These are phyloP conservation scores for Pistacia integerrima DNA, from an alignment of 345 rosid species.

Conservation along the genomic window DNA sequence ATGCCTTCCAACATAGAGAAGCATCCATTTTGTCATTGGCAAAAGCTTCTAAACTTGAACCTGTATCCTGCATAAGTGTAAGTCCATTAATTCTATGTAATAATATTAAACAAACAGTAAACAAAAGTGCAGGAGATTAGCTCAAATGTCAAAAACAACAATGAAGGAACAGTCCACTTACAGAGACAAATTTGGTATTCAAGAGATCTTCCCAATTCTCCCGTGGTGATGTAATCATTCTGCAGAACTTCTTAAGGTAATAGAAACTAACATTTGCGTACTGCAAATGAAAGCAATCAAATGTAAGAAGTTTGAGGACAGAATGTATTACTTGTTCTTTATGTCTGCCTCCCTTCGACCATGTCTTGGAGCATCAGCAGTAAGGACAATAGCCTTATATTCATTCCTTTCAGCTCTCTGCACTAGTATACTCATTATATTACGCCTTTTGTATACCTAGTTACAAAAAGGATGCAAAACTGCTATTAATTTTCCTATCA, in stretches of 20 bases:
- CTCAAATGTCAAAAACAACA: not conserved
- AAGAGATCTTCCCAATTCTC: conserved; percentile 78
- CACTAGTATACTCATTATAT: conserved; percentile 56
- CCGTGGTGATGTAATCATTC: conserved; percentile 65
- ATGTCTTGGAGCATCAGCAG: conserved; percentile 79
- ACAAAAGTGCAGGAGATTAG: not conserved
- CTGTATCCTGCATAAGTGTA: conserved; percentile 44
- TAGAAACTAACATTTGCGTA: conserved; percentile 1
- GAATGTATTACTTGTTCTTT: conserved; percentile 62
- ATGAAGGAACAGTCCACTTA: conserved; percentile 38
- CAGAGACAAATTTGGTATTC: conserved; percentile 45
- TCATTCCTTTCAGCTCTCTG: conserved; percentile 86
- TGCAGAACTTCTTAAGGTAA: conserved; percentile 26
- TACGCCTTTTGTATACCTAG: conserved; percentile 67
- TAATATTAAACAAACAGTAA: not conserved
- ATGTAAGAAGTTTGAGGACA: not conserved
- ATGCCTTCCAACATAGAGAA: conserved; percentile 77
- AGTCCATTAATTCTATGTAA: not conserved
- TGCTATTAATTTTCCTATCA: not conserved
- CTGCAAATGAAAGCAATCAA: not conserved
- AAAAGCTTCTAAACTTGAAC: conserved; percentile 59
- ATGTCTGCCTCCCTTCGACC: conserved; percentile 92
- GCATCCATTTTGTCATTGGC: conserved; percentile 53
- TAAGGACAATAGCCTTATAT: conserved; percentile 78
- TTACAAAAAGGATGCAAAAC: not conserved